Evolutionary conservation across 2,329 filamentous ascomycete species (phyloP), one percentile per base, ranked within the genome.

Genomic region (Pyrenophora tritici-repentis): DNA sequence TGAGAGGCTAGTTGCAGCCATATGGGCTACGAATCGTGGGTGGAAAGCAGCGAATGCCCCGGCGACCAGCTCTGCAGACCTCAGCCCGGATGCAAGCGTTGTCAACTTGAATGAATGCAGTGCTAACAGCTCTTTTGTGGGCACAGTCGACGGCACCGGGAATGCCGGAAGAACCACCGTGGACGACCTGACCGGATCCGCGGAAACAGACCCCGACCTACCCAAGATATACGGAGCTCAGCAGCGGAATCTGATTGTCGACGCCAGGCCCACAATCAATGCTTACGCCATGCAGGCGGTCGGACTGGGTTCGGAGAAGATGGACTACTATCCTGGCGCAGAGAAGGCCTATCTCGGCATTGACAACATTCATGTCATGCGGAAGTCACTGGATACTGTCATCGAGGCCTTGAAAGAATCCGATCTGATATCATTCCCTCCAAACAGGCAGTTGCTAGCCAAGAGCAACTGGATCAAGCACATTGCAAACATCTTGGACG

Each of bases 301-400:
- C 58, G 94, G 94, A 6, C 86, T 92, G 71, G 94, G 94, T 2
- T 96, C 93, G 0, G 94, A 99, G 74, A 96, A 97, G 66, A 97
- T 97, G 90, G 90, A 96, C 59, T 89, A 96, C 74, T 99, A 99
- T 77, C 90, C 88, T 55, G 93, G 92, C 66, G 91, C 91, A 13
- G 88, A 87, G 52, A 96, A 97, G 74, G 88, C 88, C 24, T 99
- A 95, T 69, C 82, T 99, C 48, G 94, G 90, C 56, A 99, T 99
- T 66, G 93, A 95, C 72, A 99, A 99, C 71, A 97, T 99, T 53
- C 94, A 99, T 68, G 91, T 97, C 56, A 99, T 99, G 94, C 84
- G 94, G 50, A 88, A 89, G 55, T 97, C 93, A 1, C 79, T 99
- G 29, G 87, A 88, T 62, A 93, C 88, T 61, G 89, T 99, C 16